Percentiles rank a stretch among this genome's conserved stretches.
phyloP scores from a whole-genome alignment of 75 land plant genomes.

The Ceratopteris richardii region DNA sequence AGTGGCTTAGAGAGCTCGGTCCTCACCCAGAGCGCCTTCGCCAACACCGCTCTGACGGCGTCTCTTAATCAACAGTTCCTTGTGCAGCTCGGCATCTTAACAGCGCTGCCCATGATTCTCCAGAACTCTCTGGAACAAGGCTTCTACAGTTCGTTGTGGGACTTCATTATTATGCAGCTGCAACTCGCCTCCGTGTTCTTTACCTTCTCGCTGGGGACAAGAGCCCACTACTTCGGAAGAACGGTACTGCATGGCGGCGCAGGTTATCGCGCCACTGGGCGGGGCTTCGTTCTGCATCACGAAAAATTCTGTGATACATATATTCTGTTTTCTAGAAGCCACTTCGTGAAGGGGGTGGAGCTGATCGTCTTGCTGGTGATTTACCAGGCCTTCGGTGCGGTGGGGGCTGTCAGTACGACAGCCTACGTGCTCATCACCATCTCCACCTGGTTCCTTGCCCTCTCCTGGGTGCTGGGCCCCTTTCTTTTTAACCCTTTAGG shows the following conservation, averaged over 20 bases:
- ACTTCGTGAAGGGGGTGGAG: slow-evolving; percentile 88
- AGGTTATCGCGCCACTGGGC: slow-evolving; percentile 88
- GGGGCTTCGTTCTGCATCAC: slow-evolving; percentile 91
- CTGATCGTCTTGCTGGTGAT: slow-evolving; percentile 62
- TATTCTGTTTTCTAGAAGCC: slow-evolving; percentile 80
- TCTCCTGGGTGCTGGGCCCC: slow-evolving; percentile 84
- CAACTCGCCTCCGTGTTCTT: slow-evolving; percentile 90
- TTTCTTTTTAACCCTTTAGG: slow-evolving; percentile 88
- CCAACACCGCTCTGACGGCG: slow-evolving; percentile 61
- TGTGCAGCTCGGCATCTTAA: slow-evolving; percentile 78
- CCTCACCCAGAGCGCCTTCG: slow-evolving; percentile 14
- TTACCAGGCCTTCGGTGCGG: slow-evolving; percentile 53
- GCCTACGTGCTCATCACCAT: slow-evolving; percentile 58
- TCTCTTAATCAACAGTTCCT: slow-evolving; percentile 84
- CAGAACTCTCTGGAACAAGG: slow-evolving; percentile 82
- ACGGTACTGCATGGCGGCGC: slow-evolving; percentile 96
- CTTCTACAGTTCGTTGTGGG: slow-evolving; percentile 64
- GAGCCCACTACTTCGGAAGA: slow-evolving; percentile 80
- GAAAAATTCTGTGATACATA: slow-evolving; percentile 78
- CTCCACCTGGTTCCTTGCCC: slow-evolving; percentile 78
- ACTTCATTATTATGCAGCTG: slow-evolving; percentile 80
- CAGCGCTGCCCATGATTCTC: slow-evolving; percentile 91
- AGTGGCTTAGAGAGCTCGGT: slow-evolving; percentile 71
- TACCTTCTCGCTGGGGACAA: slow-evolving; percentile 89
- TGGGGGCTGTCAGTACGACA: slow-evolving; percentile 6